phyloP scores from a whole-genome alignment of 371 early-diverging fungal genomes.

The Zychaea mexicana region DNA sequence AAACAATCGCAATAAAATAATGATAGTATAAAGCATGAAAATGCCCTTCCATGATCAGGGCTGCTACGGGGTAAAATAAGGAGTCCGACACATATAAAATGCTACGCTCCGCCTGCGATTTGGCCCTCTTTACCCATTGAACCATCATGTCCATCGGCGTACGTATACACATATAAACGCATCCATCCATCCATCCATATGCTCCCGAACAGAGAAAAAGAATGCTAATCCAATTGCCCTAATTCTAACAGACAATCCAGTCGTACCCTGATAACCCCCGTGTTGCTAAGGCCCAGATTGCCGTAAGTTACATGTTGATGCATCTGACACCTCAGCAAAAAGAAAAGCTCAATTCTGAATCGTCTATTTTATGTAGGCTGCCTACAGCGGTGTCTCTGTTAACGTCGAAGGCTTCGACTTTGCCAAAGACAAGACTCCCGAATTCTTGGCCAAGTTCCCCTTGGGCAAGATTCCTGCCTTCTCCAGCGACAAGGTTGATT shows the following conservation, averaged over 20 bases:
- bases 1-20: too few relatives aligned
- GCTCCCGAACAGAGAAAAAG: not conserved
- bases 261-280: constrained; percentile 59
- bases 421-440: constrained; percentile 69
- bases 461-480: constrained; percentile 82
- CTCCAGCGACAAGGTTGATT: constrained; percentile 69
- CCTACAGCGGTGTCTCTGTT: constrained; percentile 76
- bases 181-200: constrained; percentile 6
- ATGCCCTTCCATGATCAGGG: too few relatives aligned
- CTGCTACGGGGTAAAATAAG: too few relatives aligned
- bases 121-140: not conserved
- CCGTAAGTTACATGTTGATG: constrained; percentile 33
- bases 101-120: not conserved
- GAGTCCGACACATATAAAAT: not conserved
- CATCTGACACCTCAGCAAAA: not conserved
- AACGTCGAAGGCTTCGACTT: constrained; percentile 68
- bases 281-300: constrained; percentile 68
- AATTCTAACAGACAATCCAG: constrained; percentile 41
- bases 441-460: constrained; percentile 86
- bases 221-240: not conserved
- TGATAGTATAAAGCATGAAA: too few relatives aligned
- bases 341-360: not conserved
- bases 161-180: constrained; percentile 5
- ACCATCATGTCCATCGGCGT: constrained; percentile 19
- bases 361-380: constrained; percentile 33